Conservation (phyloP, 2,329 filamentous ascomycete species). For the Curvularia sp. region DNA sequence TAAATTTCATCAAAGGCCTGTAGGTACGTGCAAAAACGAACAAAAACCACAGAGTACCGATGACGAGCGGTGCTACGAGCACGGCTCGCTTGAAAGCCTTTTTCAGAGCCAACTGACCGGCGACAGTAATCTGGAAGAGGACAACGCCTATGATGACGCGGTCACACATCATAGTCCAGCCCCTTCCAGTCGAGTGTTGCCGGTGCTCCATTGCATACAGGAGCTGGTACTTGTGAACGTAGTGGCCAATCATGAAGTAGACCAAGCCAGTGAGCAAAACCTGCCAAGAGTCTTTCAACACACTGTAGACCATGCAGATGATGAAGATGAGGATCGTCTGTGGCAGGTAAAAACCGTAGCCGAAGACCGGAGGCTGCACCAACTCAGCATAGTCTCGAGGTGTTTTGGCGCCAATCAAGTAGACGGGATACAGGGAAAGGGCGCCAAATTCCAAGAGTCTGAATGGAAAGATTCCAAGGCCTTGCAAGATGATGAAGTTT, state of each 20-base stretch:
- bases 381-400: constrained; percentile 88
- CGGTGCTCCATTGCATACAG: constrained; percentile 98
- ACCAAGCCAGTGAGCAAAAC: constrained; percentile 82
- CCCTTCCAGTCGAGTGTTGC: constrained; percentile 88
- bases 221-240: constrained; percentile 96
- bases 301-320: constrained; percentile 93
- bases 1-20: constrained; percentile 88
- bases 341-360: constrained; percentile 94
- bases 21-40: constrained; percentile 83
- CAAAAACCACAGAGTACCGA: constrained; percentile 86
- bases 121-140: constrained; percentile 90
- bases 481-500: constrained; percentile 93
- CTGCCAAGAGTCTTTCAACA: constrained; percentile 78
- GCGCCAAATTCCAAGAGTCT: constrained; percentile 88
- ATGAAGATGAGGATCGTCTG: constrained; percentile 93
- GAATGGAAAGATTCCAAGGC: constrained; percentile 91
- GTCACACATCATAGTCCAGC: constrained; percentile 97
- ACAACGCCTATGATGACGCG: constrained; percentile 85
- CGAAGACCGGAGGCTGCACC: constrained; percentile 82
- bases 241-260: constrained; percentile 84
- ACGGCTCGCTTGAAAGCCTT: constrained; percentile 75
- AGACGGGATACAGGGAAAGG: constrained; percentile 82
- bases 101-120: constrained; percentile 80
- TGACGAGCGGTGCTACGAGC: constrained; percentile 76
- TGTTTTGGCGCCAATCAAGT: constrained; percentile 79